These are phyloP conservation scores for Punctularia strigosozonata DNA, from an alignment of 768 basidiomycete genomes.

Conservation along the genomic window DNA sequence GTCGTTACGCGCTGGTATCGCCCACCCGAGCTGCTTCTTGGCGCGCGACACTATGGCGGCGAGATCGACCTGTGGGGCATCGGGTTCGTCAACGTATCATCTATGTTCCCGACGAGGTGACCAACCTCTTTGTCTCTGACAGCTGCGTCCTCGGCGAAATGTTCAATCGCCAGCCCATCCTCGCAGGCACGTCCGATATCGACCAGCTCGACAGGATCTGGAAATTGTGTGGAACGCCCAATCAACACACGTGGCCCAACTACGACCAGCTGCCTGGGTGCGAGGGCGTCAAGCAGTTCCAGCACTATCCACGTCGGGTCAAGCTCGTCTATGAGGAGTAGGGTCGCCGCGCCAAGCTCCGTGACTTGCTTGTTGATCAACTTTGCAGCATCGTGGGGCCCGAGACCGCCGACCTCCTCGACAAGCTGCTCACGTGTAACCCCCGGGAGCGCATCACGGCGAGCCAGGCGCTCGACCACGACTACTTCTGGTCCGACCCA, in stretches of 20 bases:
- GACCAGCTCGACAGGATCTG: slow-evolving; percentile 89
- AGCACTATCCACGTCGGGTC: slow-evolving; percentile 38
- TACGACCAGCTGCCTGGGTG: slow-evolving; percentile 67
- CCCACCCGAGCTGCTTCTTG: slow-evolving; percentile 85
- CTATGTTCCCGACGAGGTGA: slow-evolving; percentile 1
- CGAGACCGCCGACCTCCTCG: slow-evolving; percentile 73
- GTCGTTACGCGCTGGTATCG: slow-evolving; percentile 95
- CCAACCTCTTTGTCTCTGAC: not conserved
- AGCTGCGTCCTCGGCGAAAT: slow-evolving; percentile 97
- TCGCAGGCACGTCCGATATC: slow-evolving; percentile 81
- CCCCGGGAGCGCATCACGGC: slow-evolving; percentile 81
- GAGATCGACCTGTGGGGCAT: slow-evolving; percentile 98
- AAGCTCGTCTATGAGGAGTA: slow-evolving; percentile 50
- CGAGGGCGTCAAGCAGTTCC: slow-evolving; percentile 63
- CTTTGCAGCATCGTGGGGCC: slow-evolving; percentile 45
- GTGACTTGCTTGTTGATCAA: slow-evolving; percentile 5
- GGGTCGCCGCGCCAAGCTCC: slow-evolving; percentile 11
- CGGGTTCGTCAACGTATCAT: slow-evolving; percentile 68
- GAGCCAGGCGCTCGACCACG: slow-evolving; percentile 76
- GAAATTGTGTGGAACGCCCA: slow-evolving; percentile 80
- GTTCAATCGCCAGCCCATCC: slow-evolving; percentile 78
- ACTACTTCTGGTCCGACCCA: slow-evolving; percentile 91
- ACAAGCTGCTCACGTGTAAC: slow-evolving; percentile 73
- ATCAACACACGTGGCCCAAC: slow-evolving; percentile 72
- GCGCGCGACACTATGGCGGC: slow-evolving; percentile 81